These are phyloP conservation scores for Fagopyrum homotropicum DNA, from an alignment of 148 eudicot species.

Conservation along the genomic window DNA sequence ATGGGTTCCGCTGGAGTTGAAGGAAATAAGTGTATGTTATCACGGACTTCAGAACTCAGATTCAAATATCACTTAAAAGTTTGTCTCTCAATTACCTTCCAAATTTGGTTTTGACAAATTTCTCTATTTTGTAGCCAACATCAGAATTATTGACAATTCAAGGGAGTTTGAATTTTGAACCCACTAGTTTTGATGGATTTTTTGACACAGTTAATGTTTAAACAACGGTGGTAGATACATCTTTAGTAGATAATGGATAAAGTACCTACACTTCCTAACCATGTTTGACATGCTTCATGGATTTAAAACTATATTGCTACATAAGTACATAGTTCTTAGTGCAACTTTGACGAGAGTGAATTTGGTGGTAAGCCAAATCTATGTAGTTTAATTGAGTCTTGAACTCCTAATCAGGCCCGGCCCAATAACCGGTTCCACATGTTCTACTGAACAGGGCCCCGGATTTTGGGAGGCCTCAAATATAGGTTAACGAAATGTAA, in stretches of 20 bases:
- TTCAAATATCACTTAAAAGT: background rate
- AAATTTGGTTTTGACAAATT: background rate
- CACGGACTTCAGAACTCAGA: background rate
- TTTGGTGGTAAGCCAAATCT: background rate
- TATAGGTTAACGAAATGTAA: too few relatives aligned
- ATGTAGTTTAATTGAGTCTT: background rate
- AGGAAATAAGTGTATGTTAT: constrained; percentile 19
- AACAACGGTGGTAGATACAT: background rate
- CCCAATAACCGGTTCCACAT: too few relatives aligned
- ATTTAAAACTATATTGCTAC: background rate
- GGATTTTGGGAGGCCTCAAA: too few relatives aligned
- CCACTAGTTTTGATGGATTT: background rate
- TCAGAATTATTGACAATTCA: constrained; percentile 20
- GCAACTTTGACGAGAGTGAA: background rate
- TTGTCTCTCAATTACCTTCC: background rate
- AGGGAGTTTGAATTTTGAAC: constrained; percentile 24
- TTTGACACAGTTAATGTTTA: background rate
- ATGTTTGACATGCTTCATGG: background rate
- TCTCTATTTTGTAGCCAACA: constrained; percentile 28
- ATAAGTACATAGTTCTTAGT: background rate
- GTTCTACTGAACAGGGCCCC: too few relatives aligned
- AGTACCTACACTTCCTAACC: background rate
- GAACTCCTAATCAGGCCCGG: too few relatives aligned
- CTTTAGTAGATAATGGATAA: background rate
- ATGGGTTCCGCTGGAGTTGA: constrained; percentile 34